Evolutionary conservation across 169 alveolate genomes (phyloP).

Genomic region (Babesia bigemina): DNA sequence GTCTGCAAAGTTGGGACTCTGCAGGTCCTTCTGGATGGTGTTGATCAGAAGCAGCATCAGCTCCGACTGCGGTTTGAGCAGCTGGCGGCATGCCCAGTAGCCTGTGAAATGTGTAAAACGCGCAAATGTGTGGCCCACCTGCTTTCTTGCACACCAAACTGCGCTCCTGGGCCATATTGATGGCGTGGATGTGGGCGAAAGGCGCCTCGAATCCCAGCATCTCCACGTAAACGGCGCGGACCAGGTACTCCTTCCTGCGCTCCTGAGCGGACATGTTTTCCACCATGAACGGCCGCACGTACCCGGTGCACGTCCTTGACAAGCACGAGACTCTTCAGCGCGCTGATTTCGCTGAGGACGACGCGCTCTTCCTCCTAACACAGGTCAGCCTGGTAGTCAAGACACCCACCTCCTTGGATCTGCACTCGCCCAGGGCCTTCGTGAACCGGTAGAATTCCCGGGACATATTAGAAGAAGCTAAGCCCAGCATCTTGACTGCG

Average conservation of each 20-base stretch:
- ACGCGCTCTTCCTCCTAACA: constrained; percentile 60
- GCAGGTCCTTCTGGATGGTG: constrained; percentile 90
- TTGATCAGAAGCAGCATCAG: constrained; percentile 90
- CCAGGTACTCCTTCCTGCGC: constrained; percentile 83
- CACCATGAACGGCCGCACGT: background rate
- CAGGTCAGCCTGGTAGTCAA: background rate
- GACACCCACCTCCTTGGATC: constrained; percentile 87
- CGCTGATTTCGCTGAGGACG: constrained; percentile 38
- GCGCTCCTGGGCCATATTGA: constrained; percentile 89
- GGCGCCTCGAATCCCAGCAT: constrained; percentile 96
- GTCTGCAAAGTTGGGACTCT: constrained; percentile 87
- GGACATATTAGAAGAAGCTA: constrained; percentile 73
- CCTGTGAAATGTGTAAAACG: constrained; percentile 61
- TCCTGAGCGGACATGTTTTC: constrained; percentile 39
- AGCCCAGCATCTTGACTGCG: constrained; percentile 68
- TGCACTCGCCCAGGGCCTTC: constrained; percentile 91
- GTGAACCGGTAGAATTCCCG: constrained; percentile 88
- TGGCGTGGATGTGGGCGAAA: constrained; percentile 92
- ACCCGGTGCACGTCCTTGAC: constrained; percentile 52
- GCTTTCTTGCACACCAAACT: constrained; percentile 85
- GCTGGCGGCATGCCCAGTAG: constrained; percentile 89
- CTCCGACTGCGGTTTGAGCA: constrained; percentile 87
- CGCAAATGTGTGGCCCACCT: constrained; percentile 10
- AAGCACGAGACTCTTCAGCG: constrained; percentile 31
- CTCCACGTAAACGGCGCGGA: constrained; percentile 92